Conservation (phyloP, 2,329 filamentous ascomycete genomes). For the Phoma sp. region DNA sequence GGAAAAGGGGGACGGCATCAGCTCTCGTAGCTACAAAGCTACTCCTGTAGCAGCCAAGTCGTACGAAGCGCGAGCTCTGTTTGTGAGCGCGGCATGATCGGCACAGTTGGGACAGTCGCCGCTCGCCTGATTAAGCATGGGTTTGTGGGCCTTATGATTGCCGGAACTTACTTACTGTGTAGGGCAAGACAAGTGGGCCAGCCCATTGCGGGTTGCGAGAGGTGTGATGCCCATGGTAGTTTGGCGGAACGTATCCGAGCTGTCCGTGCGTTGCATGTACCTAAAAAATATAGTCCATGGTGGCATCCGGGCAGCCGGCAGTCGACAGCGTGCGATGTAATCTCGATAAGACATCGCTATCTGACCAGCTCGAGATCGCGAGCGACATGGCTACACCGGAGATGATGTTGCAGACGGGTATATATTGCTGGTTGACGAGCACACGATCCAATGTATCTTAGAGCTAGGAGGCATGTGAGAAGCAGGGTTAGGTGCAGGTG, state of each 20-base stretch:
- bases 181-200: not conserved
- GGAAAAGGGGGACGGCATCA: not conserved
- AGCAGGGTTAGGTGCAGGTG: not conserved
- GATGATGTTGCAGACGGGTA: not conserved
- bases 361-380: not conserved
- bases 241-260: not conserved
- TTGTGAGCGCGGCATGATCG: constrained; percentile 1
- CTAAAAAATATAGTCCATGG: not conserved
- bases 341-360: not conserved
- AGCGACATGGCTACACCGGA: not conserved
- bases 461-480: constrained; percentile 1
- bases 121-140: not conserved
- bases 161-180: not conserved
- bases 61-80: not conserved
- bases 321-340: not conserved
- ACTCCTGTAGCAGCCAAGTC: not conserved
- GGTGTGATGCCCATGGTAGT: not conserved
- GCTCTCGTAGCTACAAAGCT: not conserved
- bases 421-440: not conserved
- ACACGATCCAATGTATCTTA: not conserved
- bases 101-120: constrained; percentile 7
- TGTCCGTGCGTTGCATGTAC: not conserved
- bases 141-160: not conserved
- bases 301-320: not conserved
- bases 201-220: not conserved